These are phyloP conservation scores for Rhodotorula sp. DNA, from an alignment of 1,284 basidiomycete genomes.

Conservation along the genomic window DNA sequence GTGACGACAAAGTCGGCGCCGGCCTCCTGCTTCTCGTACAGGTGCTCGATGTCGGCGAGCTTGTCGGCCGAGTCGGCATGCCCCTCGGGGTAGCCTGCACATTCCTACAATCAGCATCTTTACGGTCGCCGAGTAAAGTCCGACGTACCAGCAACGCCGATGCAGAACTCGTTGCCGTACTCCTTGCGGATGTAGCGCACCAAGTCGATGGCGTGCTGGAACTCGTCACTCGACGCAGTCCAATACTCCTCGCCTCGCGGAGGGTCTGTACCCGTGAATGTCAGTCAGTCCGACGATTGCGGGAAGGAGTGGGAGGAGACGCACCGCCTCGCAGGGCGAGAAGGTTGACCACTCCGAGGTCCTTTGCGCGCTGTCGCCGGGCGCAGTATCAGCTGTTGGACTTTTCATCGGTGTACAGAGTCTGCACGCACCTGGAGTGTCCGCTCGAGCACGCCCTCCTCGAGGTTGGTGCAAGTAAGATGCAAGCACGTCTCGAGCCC, in stretches of 20 bases:
- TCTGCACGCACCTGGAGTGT: conserved; percentile 39
- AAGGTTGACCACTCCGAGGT: conserved; percentile 88
- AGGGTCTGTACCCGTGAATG: conserved; percentile 61
- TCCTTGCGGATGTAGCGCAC: conserved; percentile 77
- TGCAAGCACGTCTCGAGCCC: conserved; percentile 44
- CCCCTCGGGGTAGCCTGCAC: conserved; percentile 65
- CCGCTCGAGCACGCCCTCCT: conserved; percentile 38
- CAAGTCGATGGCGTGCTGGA: conserved; percentile 85
- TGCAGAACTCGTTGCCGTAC: conserved; percentile 89
- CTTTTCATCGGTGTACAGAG: background rate
- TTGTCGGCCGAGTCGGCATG: conserved; percentile 54
- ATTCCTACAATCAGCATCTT: conserved; percentile 37
- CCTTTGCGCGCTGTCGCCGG: conserved; percentile 76
- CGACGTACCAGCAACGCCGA: conserved; percentile 73
- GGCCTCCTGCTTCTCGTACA: conserved; percentile 84
- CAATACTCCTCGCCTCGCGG: conserved; percentile 84
- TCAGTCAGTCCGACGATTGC: conserved; percentile 4
- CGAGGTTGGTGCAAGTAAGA: conserved; percentile 43
- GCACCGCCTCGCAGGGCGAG: conserved; percentile 79
- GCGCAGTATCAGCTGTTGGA: background rate
- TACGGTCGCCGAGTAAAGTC: conserved; percentile 68
- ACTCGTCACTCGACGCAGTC: conserved; percentile 85
- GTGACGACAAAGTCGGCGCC: conserved; percentile 91
- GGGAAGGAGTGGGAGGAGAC: background rate
- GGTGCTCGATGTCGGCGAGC: conserved; percentile 73